These are phyloP conservation scores for Tephrocybe sp. DNA, from an alignment of 768 basidiomycete species.

Conservation along the genomic window DNA sequence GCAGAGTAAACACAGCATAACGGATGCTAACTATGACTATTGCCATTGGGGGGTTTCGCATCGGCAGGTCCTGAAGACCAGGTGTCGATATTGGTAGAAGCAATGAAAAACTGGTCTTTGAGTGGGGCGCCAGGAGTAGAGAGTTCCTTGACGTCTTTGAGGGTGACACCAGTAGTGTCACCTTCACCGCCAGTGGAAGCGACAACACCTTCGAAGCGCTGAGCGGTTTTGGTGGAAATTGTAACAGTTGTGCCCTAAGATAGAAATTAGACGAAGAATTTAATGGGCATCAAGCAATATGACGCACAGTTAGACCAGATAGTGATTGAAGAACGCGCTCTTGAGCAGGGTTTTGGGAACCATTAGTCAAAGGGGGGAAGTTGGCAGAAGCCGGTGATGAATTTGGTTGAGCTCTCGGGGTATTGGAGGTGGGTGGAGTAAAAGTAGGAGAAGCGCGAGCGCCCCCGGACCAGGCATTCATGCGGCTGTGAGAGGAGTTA, in stretches of 20 bases:
- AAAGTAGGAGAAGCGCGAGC: constrained; percentile 71
- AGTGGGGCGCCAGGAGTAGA: constrained; percentile 62
- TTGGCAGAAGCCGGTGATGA: constrained; percentile 31
- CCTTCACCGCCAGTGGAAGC: constrained; percentile 58
- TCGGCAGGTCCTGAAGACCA: constrained; percentile 77
- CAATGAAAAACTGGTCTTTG: constrained; percentile 68
- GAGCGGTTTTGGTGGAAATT: constrained; percentile 64
- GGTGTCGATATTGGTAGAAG: constrained; percentile 67
- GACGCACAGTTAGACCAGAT: constrained; percentile 67
- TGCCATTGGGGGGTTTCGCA: constrained; percentile 64
- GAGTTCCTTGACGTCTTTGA: constrained; percentile 78
- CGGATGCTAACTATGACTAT: constrained; percentile 46
- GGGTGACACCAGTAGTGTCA: constrained; percentile 67
- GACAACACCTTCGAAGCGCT: constrained; percentile 75
- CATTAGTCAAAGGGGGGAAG: constrained; percentile 53
- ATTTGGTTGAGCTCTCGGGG: constrained; percentile 32
- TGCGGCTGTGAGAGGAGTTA: constrained; percentile 33
- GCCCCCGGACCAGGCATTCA: constrained; percentile 58
- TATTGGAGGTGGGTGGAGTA: constrained; percentile 50
- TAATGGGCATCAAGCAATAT: not conserved
- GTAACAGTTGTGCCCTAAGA: constrained; percentile 72
- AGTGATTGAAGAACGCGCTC: constrained; percentile 64
- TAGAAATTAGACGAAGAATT: constrained; percentile 1
- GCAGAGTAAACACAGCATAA: constrained; percentile 6
- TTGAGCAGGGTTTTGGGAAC: constrained; percentile 45